Evolutionary conservation across 1,284 basidiomycete species (phyloP), one percentile per base, ranked within the genome.

Genomic region (Mycena citricolor): DNA sequence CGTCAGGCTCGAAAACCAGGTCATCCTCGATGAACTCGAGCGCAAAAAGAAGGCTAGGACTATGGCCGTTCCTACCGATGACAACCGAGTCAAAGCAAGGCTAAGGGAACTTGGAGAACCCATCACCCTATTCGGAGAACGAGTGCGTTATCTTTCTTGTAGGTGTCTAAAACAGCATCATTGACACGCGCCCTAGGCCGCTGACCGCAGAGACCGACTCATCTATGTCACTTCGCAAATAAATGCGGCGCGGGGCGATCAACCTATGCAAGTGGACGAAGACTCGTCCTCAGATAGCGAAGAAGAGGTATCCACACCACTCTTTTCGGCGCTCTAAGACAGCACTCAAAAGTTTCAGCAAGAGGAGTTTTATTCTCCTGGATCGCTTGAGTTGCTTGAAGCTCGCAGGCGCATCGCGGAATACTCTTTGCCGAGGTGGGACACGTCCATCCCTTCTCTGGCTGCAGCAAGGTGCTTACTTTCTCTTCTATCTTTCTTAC

Each of bases 311-410:
- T 65, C 21, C 2, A 16, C 11, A 41, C 5, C 8, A 22, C 28
- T 19, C 12, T 31, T 28, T 26, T 23, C 45, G 25, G 20, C 12
- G 28, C 24, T 21, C 13, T 21, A 29, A 6, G n/a, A n/a, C n/a
- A 28, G 41, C 42, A 42, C 43, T 31, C 24, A 14, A 36, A 39
- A 37, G 33, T 41, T 24, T 42, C 55, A 88, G 74, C 81, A 90
- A 61, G 94, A 97, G 61, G 97, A 99, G 61, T 99, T 99, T 70
- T 99, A 94, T 65, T 90, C 95, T 4, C 89, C 91, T 47, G 95
- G 95, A 3, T 81, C 90, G 2, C 70, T 92, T 8, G 89, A 87
- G 52, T 77, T 99, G 39, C 73, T 98, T 31, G 78, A 88, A 57
- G 84, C 94, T 36, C 77, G 97, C 50, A 76, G 86, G 60, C 77